phyloP scores from a whole-genome alignment of 2,329 filamentous ascomycete genomes.

The Cryphonectria radicalis region DNA sequence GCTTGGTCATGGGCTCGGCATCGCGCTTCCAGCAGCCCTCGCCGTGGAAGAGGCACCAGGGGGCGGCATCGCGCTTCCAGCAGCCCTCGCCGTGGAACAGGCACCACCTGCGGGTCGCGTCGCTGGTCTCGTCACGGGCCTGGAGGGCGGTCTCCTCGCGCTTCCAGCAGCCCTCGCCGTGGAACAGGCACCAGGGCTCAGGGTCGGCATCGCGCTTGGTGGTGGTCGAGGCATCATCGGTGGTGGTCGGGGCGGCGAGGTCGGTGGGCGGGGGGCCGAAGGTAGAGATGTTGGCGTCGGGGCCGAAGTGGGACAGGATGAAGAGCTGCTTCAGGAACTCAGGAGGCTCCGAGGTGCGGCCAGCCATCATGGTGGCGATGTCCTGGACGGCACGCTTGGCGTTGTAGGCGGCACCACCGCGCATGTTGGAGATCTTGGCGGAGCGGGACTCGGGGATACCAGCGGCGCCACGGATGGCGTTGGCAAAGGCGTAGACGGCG shows the following conservation, averaged over 20 bases:
- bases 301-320: conserved; percentile 35
- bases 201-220: conserved; percentile 31
- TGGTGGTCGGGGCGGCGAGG: conserved; percentile 34
- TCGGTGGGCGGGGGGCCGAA: conserved; percentile 30
- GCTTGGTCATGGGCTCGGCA: conserved; percentile 11
- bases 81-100: conserved; percentile 22
- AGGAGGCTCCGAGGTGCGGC: conserved; percentile 36
- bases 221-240: conserved; percentile 15
- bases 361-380: conserved; percentile 43
- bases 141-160: conserved; percentile 5
- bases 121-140: conserved; percentile 22
- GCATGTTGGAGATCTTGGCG: conserved; percentile 39
- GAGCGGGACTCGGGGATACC: conserved; percentile 37
- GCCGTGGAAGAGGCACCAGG: conserved; percentile 33
- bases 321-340: conserved; percentile 41
- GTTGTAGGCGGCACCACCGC: conserved; percentile 42
- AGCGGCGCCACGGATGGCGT: conserved; percentile 34
- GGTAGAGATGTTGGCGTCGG: conserved; percentile 25
- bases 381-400: conserved; percentile 45
- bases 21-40: conserved; percentile 41
- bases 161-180: conserved; percentile 18
- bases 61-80: conserved; percentile 24
- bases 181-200: conserved; percentile 12
- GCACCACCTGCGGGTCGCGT: conserved; percentile 26
- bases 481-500: conserved; percentile 41